Evolutionary conservation across 176 grass and related monocot species (phyloP).

Genomic region (Oryza meridionalis): DNA sequence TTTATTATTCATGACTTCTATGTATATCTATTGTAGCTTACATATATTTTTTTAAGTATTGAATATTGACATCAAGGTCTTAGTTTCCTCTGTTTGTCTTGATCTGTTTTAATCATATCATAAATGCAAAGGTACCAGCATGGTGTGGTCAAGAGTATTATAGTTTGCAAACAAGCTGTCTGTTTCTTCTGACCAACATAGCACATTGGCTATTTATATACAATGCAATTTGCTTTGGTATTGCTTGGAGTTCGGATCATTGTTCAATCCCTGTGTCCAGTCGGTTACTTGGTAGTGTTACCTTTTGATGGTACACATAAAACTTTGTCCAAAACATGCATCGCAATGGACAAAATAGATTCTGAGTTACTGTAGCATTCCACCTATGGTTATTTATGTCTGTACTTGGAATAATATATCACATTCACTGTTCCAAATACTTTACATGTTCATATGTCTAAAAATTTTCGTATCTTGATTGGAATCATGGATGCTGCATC

Average conservation of each 20-base stretch:
- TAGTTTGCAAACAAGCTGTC: neutral
- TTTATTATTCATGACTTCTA: neutral
- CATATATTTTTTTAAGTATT: slow-evolving; percentile 3
- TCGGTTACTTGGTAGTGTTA: neutral
- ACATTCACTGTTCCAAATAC: neutral
- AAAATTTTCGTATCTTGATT: neutral
- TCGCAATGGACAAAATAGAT: neutral
- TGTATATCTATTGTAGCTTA: neutral
- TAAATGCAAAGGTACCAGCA: neutral
- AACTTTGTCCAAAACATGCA: neutral
- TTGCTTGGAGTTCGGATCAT: neutral
- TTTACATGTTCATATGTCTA: neutral
- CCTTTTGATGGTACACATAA: neutral
- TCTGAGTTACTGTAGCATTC: neutral
- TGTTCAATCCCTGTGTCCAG: slow-evolving; percentile 1
- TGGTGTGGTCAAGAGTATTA: neutral
- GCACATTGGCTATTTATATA: neutral
- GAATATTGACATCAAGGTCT: neutral
- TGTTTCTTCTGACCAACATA: neutral
- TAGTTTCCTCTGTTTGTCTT: neutral
- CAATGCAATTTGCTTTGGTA: neutral
- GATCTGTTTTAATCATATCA: neutral
- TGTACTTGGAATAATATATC: neutral
- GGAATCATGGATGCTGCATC: neutral
- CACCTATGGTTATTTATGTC: neutral